phyloP scores from a whole-genome alignment of 768 basidiomycete species.

The Cystobasidium ongulense region DNA sequence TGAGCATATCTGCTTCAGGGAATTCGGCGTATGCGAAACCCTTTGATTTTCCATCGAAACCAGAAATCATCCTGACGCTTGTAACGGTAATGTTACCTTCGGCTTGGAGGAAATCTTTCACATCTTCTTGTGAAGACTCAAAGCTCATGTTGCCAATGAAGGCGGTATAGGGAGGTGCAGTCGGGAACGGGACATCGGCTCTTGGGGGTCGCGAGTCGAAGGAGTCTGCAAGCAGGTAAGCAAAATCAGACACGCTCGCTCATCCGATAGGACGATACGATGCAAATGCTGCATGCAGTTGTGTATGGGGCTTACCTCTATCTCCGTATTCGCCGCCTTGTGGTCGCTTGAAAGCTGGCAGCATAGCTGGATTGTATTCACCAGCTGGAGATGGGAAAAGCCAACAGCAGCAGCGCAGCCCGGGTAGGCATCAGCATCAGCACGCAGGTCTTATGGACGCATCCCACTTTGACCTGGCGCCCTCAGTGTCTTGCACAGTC shows the following conservation, averaged over 20 bases:
- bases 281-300: not conserved
- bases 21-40: slow-evolving; percentile 99
- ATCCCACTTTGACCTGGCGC: no score
- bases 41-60: slow-evolving; percentile 87
- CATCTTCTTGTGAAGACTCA: slow-evolving; percentile 73
- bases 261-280: no score
- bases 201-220: slow-evolving; percentile 51
- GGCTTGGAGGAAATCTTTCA: slow-evolving; percentile 67
- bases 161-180: slow-evolving; percentile 88
- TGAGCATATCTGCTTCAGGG: slow-evolving; percentile 71
- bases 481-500: no score
- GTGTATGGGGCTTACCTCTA: not conserved
- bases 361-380: not conserved
- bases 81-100: slow-evolving; percentile 53
- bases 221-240: not conserved
- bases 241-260: not conserved
- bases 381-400: not conserved
- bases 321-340: not conserved
- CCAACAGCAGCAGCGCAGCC: not conserved
- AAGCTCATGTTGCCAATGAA: slow-evolving; percentile 93
- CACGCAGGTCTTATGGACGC: no score
- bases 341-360: not conserved
- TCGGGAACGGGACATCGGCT: slow-evolving; percentile 93
- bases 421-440: not conserved
- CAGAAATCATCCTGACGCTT: slow-evolving; percentile 84